A percentile compares a stretch with the other conserved stretches of the same genome.
Conservation (phyloP, 441 rosid species). For the Daphne laureola region DNA sequence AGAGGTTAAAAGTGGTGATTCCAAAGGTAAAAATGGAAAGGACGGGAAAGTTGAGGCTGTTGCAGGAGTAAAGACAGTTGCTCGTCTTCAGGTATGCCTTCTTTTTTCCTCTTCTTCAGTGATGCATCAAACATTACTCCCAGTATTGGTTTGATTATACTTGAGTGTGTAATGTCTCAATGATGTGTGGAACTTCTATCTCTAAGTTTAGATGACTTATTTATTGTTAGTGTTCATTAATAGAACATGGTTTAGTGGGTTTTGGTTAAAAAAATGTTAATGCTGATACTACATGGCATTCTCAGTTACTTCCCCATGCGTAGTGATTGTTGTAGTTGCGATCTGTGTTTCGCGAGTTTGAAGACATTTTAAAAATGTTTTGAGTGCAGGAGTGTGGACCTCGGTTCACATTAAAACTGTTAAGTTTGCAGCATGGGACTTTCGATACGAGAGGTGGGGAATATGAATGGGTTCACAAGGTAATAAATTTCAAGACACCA, state of each 20-base stretch:
- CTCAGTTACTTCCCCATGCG: too few relatives aligned
- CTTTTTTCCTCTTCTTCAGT: slow-evolving; percentile 3
- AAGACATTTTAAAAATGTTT: not conserved
- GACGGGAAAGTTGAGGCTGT: slow-evolving; percentile 30
- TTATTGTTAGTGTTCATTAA: too few relatives aligned
- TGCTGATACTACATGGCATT: too few relatives aligned
- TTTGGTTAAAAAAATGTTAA: too few relatives aligned
- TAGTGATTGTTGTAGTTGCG: not conserved
- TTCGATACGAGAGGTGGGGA: slow-evolving; percentile 77
- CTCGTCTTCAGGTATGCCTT: slow-evolving; percentile 69
- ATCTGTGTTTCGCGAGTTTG: not conserved
- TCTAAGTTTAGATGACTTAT: too few relatives aligned
- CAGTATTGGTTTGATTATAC: too few relatives aligned
- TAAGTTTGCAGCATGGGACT: slow-evolving; percentile 80
- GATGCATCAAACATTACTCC: not conserved
- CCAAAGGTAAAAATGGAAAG: slow-evolving; percentile 37
- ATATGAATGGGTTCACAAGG: slow-evolving; percentile 97
- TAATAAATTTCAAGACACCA: slow-evolving; percentile 19
- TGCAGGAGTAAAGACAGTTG: slow-evolving; percentile 39
- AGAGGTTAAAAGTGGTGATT: slow-evolving; percentile 41
- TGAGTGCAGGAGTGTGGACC: slow-evolving; percentile 75
- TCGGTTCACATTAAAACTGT: slow-evolving; percentile 72
- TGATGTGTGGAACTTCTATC: too few relatives aligned
- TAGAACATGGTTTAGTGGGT: too few relatives aligned
- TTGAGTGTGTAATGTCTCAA: too few relatives aligned